phyloP scores from a whole-genome alignment of 2,329 filamentous ascomycete species.

The Aspergillus pseudonomiae region DNA sequence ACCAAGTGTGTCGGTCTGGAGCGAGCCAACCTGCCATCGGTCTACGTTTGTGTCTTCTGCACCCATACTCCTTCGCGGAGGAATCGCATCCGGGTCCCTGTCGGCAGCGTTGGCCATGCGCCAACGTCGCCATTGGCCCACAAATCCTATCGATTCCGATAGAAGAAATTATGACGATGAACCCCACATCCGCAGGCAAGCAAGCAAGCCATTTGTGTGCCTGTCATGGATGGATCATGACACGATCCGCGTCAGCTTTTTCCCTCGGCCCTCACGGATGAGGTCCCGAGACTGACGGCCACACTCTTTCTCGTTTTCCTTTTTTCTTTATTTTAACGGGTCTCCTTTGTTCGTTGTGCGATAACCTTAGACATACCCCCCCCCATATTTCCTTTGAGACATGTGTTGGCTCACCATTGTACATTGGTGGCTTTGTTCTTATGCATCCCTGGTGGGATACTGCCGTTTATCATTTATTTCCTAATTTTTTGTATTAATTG shows the following conservation, averaged over 20 bases:
- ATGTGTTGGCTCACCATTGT: constrained; percentile 11
- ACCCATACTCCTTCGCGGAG: constrained; percentile 46
- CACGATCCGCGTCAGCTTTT: background rate
- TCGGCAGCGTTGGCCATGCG: constrained; percentile 32
- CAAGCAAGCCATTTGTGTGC: background rate
- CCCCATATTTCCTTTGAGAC: constrained; percentile 15
- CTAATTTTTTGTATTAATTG: constrained; percentile 21
- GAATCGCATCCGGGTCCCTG: constrained; percentile 39
- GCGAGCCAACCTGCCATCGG: constrained; percentile 48
- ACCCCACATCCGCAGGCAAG: background rate
- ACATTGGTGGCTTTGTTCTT: constrained; percentile 9
- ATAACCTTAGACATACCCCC: constrained; percentile 17
- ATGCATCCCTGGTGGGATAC: constrained; percentile 16
- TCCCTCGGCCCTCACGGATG: background rate
- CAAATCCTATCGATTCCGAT: constrained; percentile 45
- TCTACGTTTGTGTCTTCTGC: constrained; percentile 58
- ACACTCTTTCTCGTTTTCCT: constrained; percentile 6
- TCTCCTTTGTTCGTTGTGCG: constrained; percentile 20
- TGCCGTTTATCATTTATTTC: constrained; percentile 2
- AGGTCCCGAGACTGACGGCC: background rate
- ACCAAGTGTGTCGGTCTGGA: constrained; percentile 60
- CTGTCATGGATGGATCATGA: constrained; percentile 5
- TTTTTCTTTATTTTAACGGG: constrained; percentile 6
- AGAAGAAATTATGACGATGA: constrained; percentile 5
- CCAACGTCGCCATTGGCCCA: constrained; percentile 46